Percentiles rank a stretch among this genome's conserved stretches.
Conservation (phyloP, 495 filamentous ascomycete genomes). For the Penicillium crystallinum region DNA sequence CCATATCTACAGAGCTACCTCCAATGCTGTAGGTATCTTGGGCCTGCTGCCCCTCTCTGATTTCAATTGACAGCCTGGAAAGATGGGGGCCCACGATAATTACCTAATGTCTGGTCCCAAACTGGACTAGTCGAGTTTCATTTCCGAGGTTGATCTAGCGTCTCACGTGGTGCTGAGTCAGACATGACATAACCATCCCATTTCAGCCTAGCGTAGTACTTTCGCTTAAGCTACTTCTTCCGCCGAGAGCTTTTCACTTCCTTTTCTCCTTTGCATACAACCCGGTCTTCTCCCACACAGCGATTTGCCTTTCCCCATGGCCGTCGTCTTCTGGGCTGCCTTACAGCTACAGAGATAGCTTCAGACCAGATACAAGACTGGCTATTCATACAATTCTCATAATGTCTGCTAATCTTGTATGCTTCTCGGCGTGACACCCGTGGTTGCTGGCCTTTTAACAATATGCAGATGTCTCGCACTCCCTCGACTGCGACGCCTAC, state of each 20-base stretch:
- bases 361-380: constrained; percentile 7
- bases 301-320: constrained; percentile 30
- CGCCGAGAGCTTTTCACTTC: constrained; percentile 9
- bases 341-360: constrained; percentile 23
- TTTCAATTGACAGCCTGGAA: background rate
- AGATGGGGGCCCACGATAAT: background rate
- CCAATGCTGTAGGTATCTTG: background rate
- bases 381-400: constrained; percentile 3
- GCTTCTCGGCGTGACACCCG: constrained; percentile 33
- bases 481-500: constrained; percentile 62
- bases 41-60: background rate
- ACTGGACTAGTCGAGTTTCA: background rate
- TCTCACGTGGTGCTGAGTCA: background rate
- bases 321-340: constrained; percentile 22
- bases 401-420: constrained; percentile 44
- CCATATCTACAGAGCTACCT: constrained; percentile 25
- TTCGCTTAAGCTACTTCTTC: constrained; percentile 14
- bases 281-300: constrained; percentile 11
- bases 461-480: constrained; percentile 55
- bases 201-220: constrained; percentile 21
- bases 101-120: background rate
- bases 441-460: constrained; percentile 40
- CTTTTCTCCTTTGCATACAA: constrained; percentile 10
- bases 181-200: background rate
- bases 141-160: background rate